A percentile compares a stretch with the other conserved stretches of the same genome.
These are phyloP conservation scores for Comarum palustre DNA, from an alignment of 306 rosid species.

Conservation along the genomic window DNA sequence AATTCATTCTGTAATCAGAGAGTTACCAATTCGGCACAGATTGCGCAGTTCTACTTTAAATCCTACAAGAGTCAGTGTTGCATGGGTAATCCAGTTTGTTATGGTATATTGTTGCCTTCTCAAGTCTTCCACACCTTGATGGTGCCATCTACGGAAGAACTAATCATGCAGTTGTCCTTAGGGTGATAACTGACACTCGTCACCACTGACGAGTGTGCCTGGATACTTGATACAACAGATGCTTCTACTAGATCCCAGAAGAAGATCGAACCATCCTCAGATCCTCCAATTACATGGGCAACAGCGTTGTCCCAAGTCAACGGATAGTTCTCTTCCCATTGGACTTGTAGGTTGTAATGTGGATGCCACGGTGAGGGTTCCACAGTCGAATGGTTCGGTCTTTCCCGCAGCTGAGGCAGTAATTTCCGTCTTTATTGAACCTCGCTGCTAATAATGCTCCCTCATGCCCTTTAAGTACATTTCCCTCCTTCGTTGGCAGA, in stretches of 20 bases:
- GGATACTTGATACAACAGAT: constrained; percentile 65
- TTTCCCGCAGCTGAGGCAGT: constrained; percentile 76
- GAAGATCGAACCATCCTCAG: constrained; percentile 81
- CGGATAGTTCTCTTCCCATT: constrained; percentile 81
- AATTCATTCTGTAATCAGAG: no score
- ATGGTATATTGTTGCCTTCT: constrained; percentile 17
- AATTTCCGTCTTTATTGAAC: constrained; percentile 76
- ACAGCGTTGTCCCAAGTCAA: constrained; percentile 77
- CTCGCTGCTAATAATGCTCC: constrained; percentile 74
- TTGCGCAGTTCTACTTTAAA: neutral
- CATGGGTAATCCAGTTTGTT: neutral
- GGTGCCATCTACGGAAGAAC: constrained; percentile 76
- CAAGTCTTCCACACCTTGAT: constrained; percentile 71
- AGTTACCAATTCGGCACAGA: neutral
- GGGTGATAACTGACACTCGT: constrained; percentile 96
- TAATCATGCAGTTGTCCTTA: constrained; percentile 65
- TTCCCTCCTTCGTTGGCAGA: constrained; percentile 55
- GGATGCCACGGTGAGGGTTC: constrained; percentile 96
- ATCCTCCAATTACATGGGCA: constrained; percentile 86
- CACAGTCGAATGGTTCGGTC: constrained; percentile 93
- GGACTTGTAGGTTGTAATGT: constrained; percentile 84
- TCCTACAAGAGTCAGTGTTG: neutral
- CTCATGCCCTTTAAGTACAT: constrained; percentile 75
- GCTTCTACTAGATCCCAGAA: constrained; percentile 97
- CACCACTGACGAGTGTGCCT: constrained; percentile 90